phyloP scores from a whole-genome alignment of 331 rosid genomes.

The Dryas integrifolia region DNA sequence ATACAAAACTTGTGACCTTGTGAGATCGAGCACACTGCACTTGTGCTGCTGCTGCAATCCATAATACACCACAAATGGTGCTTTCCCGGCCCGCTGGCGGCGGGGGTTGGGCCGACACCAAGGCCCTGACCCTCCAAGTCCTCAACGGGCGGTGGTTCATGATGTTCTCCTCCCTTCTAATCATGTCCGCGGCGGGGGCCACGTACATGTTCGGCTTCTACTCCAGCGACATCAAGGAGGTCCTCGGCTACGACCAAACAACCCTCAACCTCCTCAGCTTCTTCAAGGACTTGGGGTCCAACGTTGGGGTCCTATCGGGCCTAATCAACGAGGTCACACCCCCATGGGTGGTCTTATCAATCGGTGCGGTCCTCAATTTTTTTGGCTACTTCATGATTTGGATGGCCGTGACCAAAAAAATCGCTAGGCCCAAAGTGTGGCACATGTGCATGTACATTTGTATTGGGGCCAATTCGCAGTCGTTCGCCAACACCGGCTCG shows the following conservation, averaged over 20 bases:
- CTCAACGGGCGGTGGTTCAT: constrained; percentile 49
- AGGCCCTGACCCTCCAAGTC: constrained; percentile 33
- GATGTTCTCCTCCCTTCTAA: constrained; percentile 44
- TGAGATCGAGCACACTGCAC: background rate
- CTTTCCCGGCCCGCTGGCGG: constrained; percentile 20
- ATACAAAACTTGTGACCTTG: background rate
- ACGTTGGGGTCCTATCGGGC: constrained; percentile 51
- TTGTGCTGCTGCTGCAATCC: background rate
- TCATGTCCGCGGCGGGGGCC: constrained; percentile 57
- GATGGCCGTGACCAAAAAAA: constrained; percentile 39
- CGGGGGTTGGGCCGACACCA: constrained; percentile 10
- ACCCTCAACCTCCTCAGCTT: constrained; percentile 49
- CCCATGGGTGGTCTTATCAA: constrained; percentile 52
- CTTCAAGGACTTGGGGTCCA: constrained; percentile 51
- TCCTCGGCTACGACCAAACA: constrained; percentile 46
- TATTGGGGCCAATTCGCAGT: constrained; percentile 52
- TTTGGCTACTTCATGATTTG: constrained; percentile 57
- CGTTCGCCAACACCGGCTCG: constrained; percentile 48
- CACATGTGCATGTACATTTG: constrained; percentile 56
- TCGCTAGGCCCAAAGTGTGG: constrained; percentile 43
- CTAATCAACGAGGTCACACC: constrained; percentile 55
- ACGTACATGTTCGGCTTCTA: constrained; percentile 50
- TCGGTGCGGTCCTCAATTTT: constrained; percentile 47
- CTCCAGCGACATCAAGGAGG: constrained; percentile 35
- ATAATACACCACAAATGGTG: constrained; percentile 25